These are phyloP conservation scores for Trichoderma breve DNA, from an alignment of 2,329 filamentous ascomycete species.

Conservation along the genomic window DNA sequence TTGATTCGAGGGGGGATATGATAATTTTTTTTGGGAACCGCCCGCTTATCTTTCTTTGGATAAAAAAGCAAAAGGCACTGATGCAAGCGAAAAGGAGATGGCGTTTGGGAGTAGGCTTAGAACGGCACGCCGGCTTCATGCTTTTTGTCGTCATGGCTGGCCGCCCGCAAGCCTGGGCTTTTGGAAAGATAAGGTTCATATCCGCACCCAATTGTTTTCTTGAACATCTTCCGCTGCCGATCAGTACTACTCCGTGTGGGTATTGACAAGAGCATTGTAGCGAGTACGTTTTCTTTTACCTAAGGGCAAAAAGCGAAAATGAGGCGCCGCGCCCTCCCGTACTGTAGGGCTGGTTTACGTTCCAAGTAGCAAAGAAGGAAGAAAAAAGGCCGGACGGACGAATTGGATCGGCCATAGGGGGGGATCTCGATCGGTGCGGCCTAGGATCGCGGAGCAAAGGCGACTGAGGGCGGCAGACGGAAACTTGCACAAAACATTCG, in stretches of 20 bases:
- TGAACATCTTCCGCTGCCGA: neutral
- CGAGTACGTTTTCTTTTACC: neutral
- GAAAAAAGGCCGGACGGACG: neutral
- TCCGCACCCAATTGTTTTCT: neutral
- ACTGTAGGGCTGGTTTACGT: conserved; percentile 10
- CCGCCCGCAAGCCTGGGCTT: neutral
- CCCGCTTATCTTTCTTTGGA: neutral
- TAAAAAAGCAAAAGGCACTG: neutral
- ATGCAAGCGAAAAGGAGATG: neutral
- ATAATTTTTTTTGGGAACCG: neutral
- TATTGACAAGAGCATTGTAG: neutral
- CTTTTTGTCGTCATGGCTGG: conserved; percentile 5
- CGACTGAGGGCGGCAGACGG: conserved; percentile 76
- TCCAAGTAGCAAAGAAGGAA: neutral
- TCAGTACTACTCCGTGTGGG: conserved; percentile 4
- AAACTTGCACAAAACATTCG: conserved; percentile 97
- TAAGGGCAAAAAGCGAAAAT: neutral
- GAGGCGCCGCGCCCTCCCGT: conserved; percentile 1
- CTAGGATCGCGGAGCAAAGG: conserved; percentile 57
- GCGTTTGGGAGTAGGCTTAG: neutral
- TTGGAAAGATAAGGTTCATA: conserved; percentile 14
- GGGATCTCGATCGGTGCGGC: neutral
- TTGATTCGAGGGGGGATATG: neutral
- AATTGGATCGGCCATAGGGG: neutral
- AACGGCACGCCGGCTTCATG: neutral